Evolutionary conservation across 345 rosid genomes (phyloP), one percentile per base, ranked within the genome.

Genomic region (Eucalyptus pumila): DNA sequence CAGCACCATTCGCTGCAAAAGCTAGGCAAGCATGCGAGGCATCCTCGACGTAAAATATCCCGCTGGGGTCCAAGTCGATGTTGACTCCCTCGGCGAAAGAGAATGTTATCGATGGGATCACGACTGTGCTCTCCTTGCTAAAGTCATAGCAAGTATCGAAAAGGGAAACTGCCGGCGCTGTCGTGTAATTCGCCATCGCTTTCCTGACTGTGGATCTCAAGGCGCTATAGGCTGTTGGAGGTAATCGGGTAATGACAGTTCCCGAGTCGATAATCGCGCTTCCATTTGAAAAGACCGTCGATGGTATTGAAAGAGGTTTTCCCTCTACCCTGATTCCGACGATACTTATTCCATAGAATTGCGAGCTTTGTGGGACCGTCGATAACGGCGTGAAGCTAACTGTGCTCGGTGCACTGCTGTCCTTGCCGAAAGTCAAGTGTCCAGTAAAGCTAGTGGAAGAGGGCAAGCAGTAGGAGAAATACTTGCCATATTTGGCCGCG

Each of bases 391-490:
- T 93, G 89, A 88, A 93, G 80, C 87, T 90, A 30, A 83, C 47
- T 9, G 50, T 12, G 30, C 51, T 83, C 27, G 65, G 24, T 14
- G 48, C 56, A 0, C 23, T 24, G 4, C 58, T 24, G 27, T 49
- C 72, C 14, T 47, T n/a, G 15, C 91, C 92, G 58, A 92, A 87
- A 67, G 87, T 88, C 27, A 91, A 88, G 89, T 90, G 76, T 16
- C 93, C 93, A 1, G 88, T 88, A 3, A 83, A 86, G 90, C 92
- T 90, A 17, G 65, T 30, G 47, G 89, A 32, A 2, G 94, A 88
- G 3, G 93, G 94, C 7, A 93, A 30, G 76, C 94, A 92, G 52
- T 91, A 91, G 23, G 90, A 89, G 91, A 91, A 92, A 45, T 90
- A 52, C 8, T 86, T 86, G 17, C 86, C 89, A 45, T 83, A 93